Evolutionary conservation across 2,329 filamentous ascomycete species (phyloP), one percentile per base, ranked within the genome.

Genomic region (Pseudogymnoascus sp.): DNA sequence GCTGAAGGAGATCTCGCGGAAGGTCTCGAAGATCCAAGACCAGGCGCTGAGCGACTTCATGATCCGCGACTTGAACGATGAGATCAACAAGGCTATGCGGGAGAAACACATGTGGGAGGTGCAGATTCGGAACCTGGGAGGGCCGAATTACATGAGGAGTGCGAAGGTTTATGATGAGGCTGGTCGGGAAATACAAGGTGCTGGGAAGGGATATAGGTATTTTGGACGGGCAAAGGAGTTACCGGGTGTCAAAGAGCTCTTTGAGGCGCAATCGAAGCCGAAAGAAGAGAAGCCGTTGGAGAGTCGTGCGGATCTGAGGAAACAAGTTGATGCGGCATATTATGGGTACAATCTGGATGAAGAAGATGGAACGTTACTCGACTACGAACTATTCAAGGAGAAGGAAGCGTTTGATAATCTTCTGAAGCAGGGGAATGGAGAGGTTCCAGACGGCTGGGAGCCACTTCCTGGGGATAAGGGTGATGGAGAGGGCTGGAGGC

Each of bases 41-140:
- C 80, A 85, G 7, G 87, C 88, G 56, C 83, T 99, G n/a, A 91
- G 87, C 77, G 95, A 99, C 81, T 97, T 90, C 80, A 95, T 97
- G 81, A 91, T 99, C 76, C 88, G 95, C 72, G 95, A 99, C 77
- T 82, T 99, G 74, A 99, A 99, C 79, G 95, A 99, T 76, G 95
- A 99, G 78, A 96, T 99, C 82, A 99, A 99, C 82, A 96, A 96
- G 79, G 84, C 96, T 66, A 97, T 99, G 91, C 88, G 92, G 67
- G 95, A 99, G 80, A 99, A 99, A 78, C 92, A 96, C 83, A 93
- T 96, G 84, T 99, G 95, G 95, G 95, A 99, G 80, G 86, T 95
- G 70, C 92, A 97, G 77, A 97, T 99, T 69, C 85, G 93, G 64
- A 96, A 96, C 72, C 76, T 97, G 23, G 95, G 95, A n/a, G 95